Evolutionary conservation across 148 eudicot species (phyloP).

Genomic region (Cornus florida): DNA sequence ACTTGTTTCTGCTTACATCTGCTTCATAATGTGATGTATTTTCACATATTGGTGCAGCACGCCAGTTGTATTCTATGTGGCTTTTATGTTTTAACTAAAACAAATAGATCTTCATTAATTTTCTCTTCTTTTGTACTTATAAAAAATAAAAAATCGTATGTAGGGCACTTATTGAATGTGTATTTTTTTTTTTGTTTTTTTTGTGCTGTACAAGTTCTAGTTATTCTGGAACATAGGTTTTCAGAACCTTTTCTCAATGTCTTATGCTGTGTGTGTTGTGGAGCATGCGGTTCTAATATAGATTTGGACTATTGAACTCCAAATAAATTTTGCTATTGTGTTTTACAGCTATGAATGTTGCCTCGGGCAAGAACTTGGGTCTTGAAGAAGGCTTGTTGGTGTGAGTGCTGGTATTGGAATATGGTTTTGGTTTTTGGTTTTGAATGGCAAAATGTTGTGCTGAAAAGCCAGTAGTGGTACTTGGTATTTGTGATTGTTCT

Average conservation of each 20-base stretch:
- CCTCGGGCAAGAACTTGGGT: constrained; percentile 87
- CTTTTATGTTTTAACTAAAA: neutral
- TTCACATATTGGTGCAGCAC: neutral
- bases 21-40: neutral
- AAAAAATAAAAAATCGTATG: neutral
- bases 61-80: neutral
- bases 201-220: neutral
- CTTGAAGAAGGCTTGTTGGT: constrained; percentile 68
- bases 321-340: constrained; percentile 56
- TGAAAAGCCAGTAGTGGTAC: neutral
- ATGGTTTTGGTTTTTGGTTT: constrained; percentile 46
- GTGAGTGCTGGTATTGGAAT: constrained; percentile 38
- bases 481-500: neutral
- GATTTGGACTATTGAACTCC: constrained; percentile 27
- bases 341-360: constrained; percentile 73
- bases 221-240: neutral
- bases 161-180: neutral
- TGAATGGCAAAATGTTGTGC: constrained; percentile 24
- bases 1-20: neutral
- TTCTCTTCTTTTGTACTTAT: neutral
- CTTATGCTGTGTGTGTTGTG: constrained; percentile 10
- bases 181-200: neutral
- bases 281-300: constrained; percentile 18
- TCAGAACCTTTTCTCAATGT: constrained; percentile 5
- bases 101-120: neutral